Evolutionary conservation across 2,329 filamentous ascomycete genomes (phyloP), one percentile per base, ranked within the genome.

Genomic region (Immersiporthe knoxdaviesiana): DNA sequence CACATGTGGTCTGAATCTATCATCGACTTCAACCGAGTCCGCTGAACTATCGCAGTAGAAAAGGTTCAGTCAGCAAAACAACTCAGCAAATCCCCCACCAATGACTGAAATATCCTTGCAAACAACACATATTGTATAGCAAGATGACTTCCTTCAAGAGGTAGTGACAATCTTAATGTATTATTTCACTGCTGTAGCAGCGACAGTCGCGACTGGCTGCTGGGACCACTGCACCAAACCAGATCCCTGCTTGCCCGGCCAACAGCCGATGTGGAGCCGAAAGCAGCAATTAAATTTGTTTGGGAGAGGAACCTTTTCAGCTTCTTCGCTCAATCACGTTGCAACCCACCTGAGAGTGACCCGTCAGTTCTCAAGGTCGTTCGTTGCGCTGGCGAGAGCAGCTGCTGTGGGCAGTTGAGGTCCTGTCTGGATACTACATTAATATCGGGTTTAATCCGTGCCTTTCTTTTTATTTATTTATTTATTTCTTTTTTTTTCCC

Each of bases 251-350:
- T 60, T 39, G 58, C 58, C 58, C 59, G 16, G 59, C 59, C 59
- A 62, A 62, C 59, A 62, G 59, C 59, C 59, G 59, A 62, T 37
- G 59, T 62, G 59, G 59, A 41, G 35, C 59, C 59, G 37, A 4
- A 37, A 62, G 35, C 59, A 44, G 37, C n/a, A n/a, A 62, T 62
- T 62, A 27, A 37, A 27, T 41, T 39, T 27, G 39, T 62, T 56
- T 56, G 52, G 52, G 27, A 16, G 32, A 30, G 52, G 24, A 8
- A n/a, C n/a, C 44, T 21, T 47, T 47, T 8, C 21, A 7, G 44
- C 44, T 47, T 47, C 44, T 21, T 47, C 44, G 44, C 44, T 47
- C 37, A 10, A 39, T 10, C 24, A 58, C 54, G 24, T 58, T 58
- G 10, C 54, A 58, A 32, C 54, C 54, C 4, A 14, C 30, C 27